Evolutionary conservation across 2,329 filamentous ascomycete genomes (phyloP).

Genomic region (Pseudocercospora fijiensis): DNA sequence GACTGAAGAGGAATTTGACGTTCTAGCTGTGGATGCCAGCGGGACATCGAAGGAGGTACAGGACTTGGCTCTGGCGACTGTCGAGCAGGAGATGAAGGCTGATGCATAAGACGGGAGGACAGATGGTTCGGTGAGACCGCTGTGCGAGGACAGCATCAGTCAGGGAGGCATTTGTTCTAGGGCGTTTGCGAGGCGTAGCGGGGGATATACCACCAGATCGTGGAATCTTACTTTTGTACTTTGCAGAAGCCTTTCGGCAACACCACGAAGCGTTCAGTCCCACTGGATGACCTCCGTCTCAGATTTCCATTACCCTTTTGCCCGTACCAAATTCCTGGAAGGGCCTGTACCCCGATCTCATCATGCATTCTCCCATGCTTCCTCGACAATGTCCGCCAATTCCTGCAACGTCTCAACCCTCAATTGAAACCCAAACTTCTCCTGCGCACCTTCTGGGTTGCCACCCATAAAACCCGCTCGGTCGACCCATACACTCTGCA

Average conservation of each 20-base stretch:
- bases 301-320: neutral
- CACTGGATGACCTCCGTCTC: neutral
- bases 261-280: neutral
- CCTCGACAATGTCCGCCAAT: slow-evolving; percentile 59
- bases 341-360: neutral
- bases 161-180: neutral
- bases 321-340: neutral
- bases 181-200: slow-evolving; percentile 9
- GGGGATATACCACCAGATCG: slow-evolving; percentile 13
- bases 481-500: slow-evolving; percentile 66
- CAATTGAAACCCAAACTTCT: slow-evolving; percentile 57
- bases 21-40: slow-evolving; percentile 49
- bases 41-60: slow-evolving; percentile 44
- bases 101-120: slow-evolving; percentile 8
- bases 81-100: slow-evolving; percentile 39
- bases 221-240: neutral
- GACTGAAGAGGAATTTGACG: slow-evolving; percentile 53
- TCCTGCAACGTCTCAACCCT: slow-evolving; percentile 60
- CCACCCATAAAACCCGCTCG: slow-evolving; percentile 53
- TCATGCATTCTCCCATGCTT: slow-evolving; percentile 32
- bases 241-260: neutral
- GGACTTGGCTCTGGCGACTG: slow-evolving; percentile 40
- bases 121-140: neutral
- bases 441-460: slow-evolving; percentile 40
- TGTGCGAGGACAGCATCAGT: neutral